Evolutionary conservation across 2,329 filamentous ascomycete species (phyloP).

Genomic region (Aspergillus sp.): DNA sequence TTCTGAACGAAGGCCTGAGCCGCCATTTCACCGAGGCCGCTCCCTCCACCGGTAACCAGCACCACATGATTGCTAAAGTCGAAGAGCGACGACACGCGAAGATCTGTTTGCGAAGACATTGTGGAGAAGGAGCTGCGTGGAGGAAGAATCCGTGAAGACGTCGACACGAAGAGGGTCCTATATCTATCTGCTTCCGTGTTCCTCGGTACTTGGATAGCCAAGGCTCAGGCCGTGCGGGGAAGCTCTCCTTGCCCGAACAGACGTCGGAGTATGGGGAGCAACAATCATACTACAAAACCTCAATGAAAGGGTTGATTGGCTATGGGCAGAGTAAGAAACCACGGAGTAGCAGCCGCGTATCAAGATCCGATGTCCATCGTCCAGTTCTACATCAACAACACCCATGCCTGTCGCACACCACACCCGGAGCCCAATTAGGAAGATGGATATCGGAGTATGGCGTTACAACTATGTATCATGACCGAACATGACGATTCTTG

Average conservation of each 20-base stretch:
- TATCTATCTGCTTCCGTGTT: background rate
- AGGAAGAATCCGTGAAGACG: background rate
- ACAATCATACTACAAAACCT: too few species aligned
- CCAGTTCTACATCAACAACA: too few species aligned
- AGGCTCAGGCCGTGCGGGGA: background rate
- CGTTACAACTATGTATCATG: too few species aligned
- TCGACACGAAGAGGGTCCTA: background rate
- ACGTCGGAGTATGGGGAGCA: too few species aligned
- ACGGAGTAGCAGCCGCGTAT: too few species aligned
- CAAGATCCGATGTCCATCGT: too few species aligned
- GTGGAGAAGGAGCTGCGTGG: background rate
- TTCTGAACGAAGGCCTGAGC: slow-evolving; percentile 6
- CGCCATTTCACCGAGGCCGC: slow-evolving; percentile 4
- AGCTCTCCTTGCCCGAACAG: background rate
- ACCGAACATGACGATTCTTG: too few species aligned
- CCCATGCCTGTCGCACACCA: too few species aligned
- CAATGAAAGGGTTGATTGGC: too few species aligned
- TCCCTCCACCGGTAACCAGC: slow-evolving; percentile 3
- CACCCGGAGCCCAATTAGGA: too few species aligned
- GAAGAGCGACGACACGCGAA: background rate
- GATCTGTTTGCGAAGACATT: background rate
- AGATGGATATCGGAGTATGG: too few species aligned
- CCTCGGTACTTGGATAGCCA: background rate
- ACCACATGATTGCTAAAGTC: slow-evolving; percentile 3
- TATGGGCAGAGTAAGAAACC: too few species aligned